A percentile compares a stretch with the other conserved stretches of the same genome.
These are phyloP conservation scores for Metschnikowia matae DNA, from an alignment of 805 yeast species.

Conservation along the genomic window DNA sequence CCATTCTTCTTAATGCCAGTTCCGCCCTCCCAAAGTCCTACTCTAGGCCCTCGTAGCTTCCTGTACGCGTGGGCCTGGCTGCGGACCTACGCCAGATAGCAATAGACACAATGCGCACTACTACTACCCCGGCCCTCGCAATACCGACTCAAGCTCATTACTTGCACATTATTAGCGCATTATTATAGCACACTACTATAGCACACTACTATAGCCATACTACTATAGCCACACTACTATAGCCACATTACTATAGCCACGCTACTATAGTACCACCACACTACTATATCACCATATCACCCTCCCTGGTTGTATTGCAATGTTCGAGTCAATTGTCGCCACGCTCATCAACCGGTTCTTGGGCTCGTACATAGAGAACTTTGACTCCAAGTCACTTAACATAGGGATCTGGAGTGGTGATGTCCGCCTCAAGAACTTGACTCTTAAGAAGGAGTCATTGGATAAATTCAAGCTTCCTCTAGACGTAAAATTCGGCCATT, in stretches of 20 bases:
- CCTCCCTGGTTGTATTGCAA: slow-evolving; percentile 15
- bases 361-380: slow-evolving; percentile 84
- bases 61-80: background rate
- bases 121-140: background rate
- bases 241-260: background rate
- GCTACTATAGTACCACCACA: background rate
- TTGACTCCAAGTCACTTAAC: slow-evolving; percentile 90
- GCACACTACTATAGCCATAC: background rate
- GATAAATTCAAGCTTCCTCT: slow-evolving; percentile 84
- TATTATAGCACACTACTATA: background rate
- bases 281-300: background rate
- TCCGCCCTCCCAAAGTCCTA: too few relatives aligned
- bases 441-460: slow-evolving; percentile 80
- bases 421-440: slow-evolving; percentile 74
- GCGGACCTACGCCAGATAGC: slow-evolving; percentile 1
- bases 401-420: slow-evolving; percentile 98
- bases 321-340: slow-evolving; percentile 68
- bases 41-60: too few relatives aligned
- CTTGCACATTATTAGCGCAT: background rate
- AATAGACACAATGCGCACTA: background rate
- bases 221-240: background rate
- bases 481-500: slow-evolving; percentile 81
- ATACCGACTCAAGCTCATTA: background rate
- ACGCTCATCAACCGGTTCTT: slow-evolving; percentile 56
- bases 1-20: too few relatives aligned